Conservation (phyloP, 306 rosid genomes). For the Prunus armeniaca region DNA sequence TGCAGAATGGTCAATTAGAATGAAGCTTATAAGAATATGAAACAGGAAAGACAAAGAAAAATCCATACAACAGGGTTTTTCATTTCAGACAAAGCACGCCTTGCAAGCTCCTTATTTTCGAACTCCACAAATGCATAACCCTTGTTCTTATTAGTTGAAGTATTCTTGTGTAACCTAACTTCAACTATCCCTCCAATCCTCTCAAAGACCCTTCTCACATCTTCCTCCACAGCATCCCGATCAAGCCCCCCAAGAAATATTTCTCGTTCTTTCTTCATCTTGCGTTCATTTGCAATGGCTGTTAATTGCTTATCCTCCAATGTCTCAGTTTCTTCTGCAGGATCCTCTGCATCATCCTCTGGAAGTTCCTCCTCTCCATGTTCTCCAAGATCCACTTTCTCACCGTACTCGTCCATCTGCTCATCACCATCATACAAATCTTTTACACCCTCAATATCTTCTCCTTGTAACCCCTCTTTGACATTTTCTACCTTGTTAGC, state of each 20-base stretch:
- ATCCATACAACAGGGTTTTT: constrained; percentile 76
- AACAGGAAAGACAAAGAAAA: constrained; percentile 15
- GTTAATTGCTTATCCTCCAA: constrained; percentile 49
- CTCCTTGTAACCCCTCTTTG: constrained; percentile 27
- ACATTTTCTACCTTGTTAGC: constrained; percentile 20
- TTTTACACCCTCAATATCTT: constrained; percentile 26
- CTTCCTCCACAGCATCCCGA: constrained; percentile 72
- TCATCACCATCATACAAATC: constrained; percentile 28
- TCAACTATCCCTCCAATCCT: constrained; percentile 78
- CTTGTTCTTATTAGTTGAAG: constrained; percentile 58
- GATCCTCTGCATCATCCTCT: constrained; percentile 50
- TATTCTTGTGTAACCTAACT: constrained; percentile 67
- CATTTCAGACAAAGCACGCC: constrained; percentile 70
- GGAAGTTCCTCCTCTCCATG: constrained; percentile 42
- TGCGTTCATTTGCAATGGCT: constrained; percentile 53
- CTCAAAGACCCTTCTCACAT: constrained; percentile 63
- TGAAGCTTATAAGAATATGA: constrained; percentile 1
- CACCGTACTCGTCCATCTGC: constrained; percentile 28
- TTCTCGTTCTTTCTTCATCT: constrained; percentile 63
- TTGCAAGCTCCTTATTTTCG: constrained; percentile 65
- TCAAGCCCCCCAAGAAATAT: constrained; percentile 83
- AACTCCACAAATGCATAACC: constrained; percentile 80
- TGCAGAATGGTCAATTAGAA: constrained; percentile 30
- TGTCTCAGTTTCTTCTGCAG: constrained; percentile 39
- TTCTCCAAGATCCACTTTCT: constrained; percentile 49